Conservation (phyloP, 2,329 filamentous ascomycete species). For the Colletotrichum melonis region DNA sequence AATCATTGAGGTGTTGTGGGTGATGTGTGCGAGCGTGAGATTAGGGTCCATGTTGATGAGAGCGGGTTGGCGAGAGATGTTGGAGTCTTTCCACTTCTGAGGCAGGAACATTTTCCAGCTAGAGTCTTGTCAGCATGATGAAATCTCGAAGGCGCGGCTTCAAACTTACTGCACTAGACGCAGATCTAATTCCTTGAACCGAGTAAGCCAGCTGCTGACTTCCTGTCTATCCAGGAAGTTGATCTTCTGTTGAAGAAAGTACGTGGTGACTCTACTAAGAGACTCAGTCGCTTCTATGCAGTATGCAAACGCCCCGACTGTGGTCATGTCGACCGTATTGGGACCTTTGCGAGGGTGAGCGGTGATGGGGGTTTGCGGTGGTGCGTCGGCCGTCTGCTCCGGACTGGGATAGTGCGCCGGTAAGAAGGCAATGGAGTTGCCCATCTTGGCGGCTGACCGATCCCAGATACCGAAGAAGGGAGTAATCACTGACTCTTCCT, state of each 20-base stretch:
- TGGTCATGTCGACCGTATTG: conserved; percentile 45
- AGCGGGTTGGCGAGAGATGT: conserved; percentile 41
- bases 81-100: conserved; percentile 53
- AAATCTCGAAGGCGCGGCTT: too few relatives aligned
- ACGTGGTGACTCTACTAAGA: conserved; percentile 55
- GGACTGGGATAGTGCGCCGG: conserved; percentile 46
- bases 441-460: conserved; percentile 50
- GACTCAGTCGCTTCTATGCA: conserved; percentile 59
- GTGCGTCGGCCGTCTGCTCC: conserved; percentile 33
- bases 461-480: conserved; percentile 60
- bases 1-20: conserved; percentile 62
- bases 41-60: conserved; percentile 58
- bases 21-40: conserved; percentile 59
- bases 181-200: conserved; percentile 61
- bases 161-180: conserved; percentile 52
- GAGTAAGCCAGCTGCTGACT: conserved; percentile 55
- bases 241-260: conserved; percentile 57
- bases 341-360: conserved; percentile 10
- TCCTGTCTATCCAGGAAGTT: conserved; percentile 52
- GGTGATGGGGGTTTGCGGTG: conserved; percentile 16
- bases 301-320: conserved; percentile 58
- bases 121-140: neutral
- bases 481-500: conserved; percentile 49
- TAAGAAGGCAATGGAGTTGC: conserved; percentile 52
- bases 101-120: conserved; percentile 57